These are phyloP conservation scores for Mayamaea pseudoterrestris DNA, from an alignment of 108 stramenopile genomes.

Conservation along the genomic window DNA sequence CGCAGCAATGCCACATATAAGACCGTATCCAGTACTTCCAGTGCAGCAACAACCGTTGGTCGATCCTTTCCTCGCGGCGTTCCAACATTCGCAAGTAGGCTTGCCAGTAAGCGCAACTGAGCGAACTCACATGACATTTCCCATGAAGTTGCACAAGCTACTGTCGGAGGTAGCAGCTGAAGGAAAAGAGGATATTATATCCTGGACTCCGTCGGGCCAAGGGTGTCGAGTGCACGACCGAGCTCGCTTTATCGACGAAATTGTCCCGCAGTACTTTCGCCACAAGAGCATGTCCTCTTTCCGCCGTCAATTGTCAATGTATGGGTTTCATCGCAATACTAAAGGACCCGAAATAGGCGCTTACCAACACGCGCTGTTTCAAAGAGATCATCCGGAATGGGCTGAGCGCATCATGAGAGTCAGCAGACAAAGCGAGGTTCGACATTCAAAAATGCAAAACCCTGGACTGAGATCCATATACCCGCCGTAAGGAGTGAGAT, in stretches of 20 bases:
- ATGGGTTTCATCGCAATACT: slow-evolving; percentile 55
- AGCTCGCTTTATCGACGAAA: slow-evolving; percentile 19
- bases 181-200: slow-evolving; percentile 1
- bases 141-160: slow-evolving; percentile 8
- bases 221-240: slow-evolving; percentile 4
- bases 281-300: slow-evolving; percentile 30
- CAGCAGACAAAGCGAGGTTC: no score
- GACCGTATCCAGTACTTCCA: no score
- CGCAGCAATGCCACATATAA: no score
- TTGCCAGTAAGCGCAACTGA: no score
- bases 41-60: no score
- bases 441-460: no score
- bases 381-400: slow-evolving; percentile 82
- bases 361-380: slow-evolving; percentile 86
- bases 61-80: no score
- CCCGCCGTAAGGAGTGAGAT: no score
- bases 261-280: slow-evolving; percentile 33
- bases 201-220: slow-evolving; percentile 1
- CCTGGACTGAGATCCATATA: no score
- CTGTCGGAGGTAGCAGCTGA: not conserved
- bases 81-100: no score
- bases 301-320: slow-evolving; percentile 69
- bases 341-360: slow-evolving; percentile 85
- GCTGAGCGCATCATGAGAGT: no score
- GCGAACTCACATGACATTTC: no score